Conservation (phyloP, 2,329 filamentous ascomycete genomes). For the Stemphylium lycopersici region DNA sequence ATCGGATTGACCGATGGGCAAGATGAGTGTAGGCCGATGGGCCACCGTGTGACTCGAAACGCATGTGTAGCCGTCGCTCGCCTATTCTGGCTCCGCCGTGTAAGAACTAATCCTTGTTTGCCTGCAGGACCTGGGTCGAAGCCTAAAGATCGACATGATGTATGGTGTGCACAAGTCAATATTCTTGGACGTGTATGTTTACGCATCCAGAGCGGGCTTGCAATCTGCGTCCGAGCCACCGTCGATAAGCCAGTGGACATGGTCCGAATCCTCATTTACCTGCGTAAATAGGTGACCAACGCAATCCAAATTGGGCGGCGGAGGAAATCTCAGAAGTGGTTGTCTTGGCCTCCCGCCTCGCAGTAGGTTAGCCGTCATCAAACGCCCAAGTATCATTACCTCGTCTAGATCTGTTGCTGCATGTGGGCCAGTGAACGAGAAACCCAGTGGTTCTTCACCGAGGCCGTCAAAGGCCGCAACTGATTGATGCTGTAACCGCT, state of each 20-base stretch:
- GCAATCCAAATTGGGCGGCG: background rate
- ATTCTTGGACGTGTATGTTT: background rate
- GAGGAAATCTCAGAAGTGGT: background rate
- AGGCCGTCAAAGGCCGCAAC: background rate
- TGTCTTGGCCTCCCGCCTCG: constrained; percentile 4
- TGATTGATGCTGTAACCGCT: constrained; percentile 28
- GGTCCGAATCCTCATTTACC: background rate
- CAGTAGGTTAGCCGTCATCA: constrained; percentile 24
- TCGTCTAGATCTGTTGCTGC: constrained; percentile 8
- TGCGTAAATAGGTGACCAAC: background rate
- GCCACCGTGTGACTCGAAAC: constrained; percentile 9
- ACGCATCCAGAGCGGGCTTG: background rate
- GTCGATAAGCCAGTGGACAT: background rate
- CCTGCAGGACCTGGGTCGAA: constrained; percentile 9
- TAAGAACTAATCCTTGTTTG: constrained; percentile 6
- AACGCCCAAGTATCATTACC: constrained; percentile 20
- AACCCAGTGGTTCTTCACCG: background rate
- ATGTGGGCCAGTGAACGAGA: constrained; percentile 9
- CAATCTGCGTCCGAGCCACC: background rate
- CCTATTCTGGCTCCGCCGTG: constrained; percentile 6
- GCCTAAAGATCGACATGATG: constrained; percentile 2
- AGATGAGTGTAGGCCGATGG: constrained; percentile 3
- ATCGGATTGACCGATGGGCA: constrained; percentile 8
- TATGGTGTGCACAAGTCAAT: background rate
- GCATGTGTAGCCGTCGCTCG: constrained; percentile 15